Percentiles rank a stretch among this genome's conserved stretches.
phyloP scores from a whole-genome alignment of 495 filamentous ascomycete species.

The Collariella sp. region DNA sequence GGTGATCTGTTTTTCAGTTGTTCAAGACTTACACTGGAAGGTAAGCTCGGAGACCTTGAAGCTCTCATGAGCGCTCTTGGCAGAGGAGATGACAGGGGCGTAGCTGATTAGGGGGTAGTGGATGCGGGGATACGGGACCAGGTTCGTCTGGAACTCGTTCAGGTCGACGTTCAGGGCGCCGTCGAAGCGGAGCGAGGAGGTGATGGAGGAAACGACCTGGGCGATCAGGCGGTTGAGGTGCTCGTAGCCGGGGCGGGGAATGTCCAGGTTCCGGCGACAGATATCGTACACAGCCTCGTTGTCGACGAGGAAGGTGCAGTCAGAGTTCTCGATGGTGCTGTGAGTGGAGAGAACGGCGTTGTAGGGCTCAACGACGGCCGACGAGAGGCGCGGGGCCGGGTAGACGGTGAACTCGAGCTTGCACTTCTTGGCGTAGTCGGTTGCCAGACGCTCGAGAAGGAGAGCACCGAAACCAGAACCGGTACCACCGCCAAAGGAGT shows the following conservation, averaged over 20 bases:
- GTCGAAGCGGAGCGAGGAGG: conserved; percentile 81
- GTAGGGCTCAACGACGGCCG: conserved; percentile 87
- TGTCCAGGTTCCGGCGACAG: conserved; percentile 80
- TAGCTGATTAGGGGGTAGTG: conserved; percentile 89
- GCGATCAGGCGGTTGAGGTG: conserved; percentile 87
- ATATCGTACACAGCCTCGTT: conserved; percentile 93
- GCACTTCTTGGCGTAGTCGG: conserved; percentile 89
- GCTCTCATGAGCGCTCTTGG: conserved; percentile 81
- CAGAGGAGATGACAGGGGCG: conserved; percentile 72
- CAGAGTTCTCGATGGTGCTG: conserved; percentile 88
- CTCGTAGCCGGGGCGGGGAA: conserved; percentile 77
- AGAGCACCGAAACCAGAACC: conserved; percentile 86
- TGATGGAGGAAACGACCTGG: conserved; percentile 88
- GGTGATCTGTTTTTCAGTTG: too few relatives aligned
- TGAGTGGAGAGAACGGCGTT: conserved; percentile 87
- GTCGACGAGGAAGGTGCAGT: conserved; percentile 88
- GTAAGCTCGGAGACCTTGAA: conserved; percentile 85
- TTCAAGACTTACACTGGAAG: conserved; percentile 60
- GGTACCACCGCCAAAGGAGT: conserved; percentile 89
- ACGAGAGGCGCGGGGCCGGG: conserved; percentile 76
- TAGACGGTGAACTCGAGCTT: conserved; percentile 92
- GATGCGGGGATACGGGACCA: conserved; percentile 86
- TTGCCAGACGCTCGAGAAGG: conserved; percentile 76
- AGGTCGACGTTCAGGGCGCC: conserved; percentile 87
- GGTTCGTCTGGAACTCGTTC: conserved; percentile 92